A percentile compares a stretch with the other conserved stretches of the same genome.
phyloP scores from a whole-genome alignment of 2,329 filamentous ascomycete genomes.

The Trichoderma arundinaceum region DNA sequence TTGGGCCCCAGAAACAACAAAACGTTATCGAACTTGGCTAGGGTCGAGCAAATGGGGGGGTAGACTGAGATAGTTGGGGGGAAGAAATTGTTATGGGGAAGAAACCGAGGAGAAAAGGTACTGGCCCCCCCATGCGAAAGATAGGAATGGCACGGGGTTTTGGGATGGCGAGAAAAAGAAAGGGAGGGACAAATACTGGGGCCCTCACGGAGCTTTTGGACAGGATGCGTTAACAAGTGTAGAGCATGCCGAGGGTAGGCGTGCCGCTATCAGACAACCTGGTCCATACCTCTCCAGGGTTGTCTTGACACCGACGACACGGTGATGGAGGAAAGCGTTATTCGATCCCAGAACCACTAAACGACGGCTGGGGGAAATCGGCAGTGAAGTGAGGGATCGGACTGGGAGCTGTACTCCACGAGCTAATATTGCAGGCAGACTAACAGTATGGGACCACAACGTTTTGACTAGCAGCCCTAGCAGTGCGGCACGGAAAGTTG shows the following conservation, averaged over 20 bases:
- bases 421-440: constrained; percentile 28
- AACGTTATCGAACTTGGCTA: constrained; percentile 20
- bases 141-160: constrained; percentile 28
- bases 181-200: constrained; percentile 23
- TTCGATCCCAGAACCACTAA: constrained; percentile 25
- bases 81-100: constrained; percentile 26
- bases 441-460: constrained; percentile 28
- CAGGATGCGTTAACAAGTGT: constrained; percentile 13
- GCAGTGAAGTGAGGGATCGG: constrained; percentile 31
- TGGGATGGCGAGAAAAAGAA: constrained; percentile 17
- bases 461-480: constrained; percentile 25
- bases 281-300: constrained; percentile 19
- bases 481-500: constrained; percentile 19
- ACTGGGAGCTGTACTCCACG: constrained; percentile 17
- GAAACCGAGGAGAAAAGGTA: constrained; percentile 22
- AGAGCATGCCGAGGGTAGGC: constrained; percentile 28
- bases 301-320: constrained; percentile 9
- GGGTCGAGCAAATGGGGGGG: constrained; percentile 25
- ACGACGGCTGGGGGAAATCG: constrained; percentile 27
- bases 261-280: constrained; percentile 29
- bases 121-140: constrained; percentile 27
- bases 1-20: constrained; percentile 1
- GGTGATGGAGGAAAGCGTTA: constrained; percentile 14
- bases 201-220: constrained; percentile 6
- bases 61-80: constrained; percentile 15